phyloP scores from a whole-genome alignment of 2,329 filamentous ascomycete species.

The Diaporthe eres region DNA sequence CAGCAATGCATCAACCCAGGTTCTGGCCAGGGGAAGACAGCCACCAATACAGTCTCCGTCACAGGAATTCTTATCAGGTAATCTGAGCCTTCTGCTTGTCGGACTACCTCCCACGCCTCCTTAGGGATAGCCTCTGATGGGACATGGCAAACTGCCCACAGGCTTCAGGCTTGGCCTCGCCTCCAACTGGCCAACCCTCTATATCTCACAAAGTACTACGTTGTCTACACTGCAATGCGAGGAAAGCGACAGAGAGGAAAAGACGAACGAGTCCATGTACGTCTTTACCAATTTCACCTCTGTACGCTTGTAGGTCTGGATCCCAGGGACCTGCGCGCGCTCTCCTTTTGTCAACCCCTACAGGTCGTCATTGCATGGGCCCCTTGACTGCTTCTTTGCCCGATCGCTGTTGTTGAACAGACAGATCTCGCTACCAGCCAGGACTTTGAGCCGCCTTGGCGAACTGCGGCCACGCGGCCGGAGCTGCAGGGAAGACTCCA shows the following conservation, averaged over 20 bases:
- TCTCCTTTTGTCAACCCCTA: background rate
- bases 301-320: background rate
- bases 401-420: background rate
- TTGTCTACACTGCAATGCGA: background rate
- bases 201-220: background rate
- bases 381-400: background rate
- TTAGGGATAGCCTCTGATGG: background rate
- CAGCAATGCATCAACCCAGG: background rate
- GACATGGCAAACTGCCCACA: no score
- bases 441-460: conserved; percentile 10
- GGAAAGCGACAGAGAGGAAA: background rate
- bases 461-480: conserved; percentile 24
- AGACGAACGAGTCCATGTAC: background rate
- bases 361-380: background rate
- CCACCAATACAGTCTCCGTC: background rate
- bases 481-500: conserved; percentile 16
- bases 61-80: background rate
- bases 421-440: background rate
- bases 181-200: background rate
- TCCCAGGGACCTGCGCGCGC: background rate
- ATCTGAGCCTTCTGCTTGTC: background rate
- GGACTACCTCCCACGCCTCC: background rate
- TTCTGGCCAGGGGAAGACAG: background rate
- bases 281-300: background rate
- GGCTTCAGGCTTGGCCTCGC: background rate